These are phyloP conservation scores for Pulveroboletus sp. DNA, from an alignment of 768 basidiomycete genomes.

Conservation along the genomic window DNA sequence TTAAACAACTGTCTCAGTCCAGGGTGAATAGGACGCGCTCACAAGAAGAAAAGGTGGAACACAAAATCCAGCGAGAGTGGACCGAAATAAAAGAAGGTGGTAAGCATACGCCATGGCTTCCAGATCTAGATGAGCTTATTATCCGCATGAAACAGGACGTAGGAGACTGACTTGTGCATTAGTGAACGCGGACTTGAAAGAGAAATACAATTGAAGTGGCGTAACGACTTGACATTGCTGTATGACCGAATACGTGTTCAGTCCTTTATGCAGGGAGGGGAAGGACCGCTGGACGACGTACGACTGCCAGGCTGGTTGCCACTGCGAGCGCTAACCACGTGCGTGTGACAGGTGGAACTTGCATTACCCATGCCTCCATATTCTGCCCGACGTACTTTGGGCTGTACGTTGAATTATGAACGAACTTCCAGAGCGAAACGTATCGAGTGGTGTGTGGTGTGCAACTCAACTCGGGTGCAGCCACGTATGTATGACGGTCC, in stretches of 20 bases:
- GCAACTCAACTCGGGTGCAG: neutral
- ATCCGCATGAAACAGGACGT: neutral
- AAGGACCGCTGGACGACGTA: constrained; percentile 48
- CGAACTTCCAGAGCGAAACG: neutral
- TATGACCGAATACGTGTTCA: constrained; percentile 4
- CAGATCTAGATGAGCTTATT: constrained; percentile 12
- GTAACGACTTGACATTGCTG: constrained; percentile 93
- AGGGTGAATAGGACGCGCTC: constrained; percentile 30
- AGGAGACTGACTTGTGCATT: constrained; percentile 57
- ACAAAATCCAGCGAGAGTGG: constrained; percentile 89
- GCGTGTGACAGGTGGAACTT: constrained; percentile 89
- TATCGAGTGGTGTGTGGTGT: neutral
- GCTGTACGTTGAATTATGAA: neutral
- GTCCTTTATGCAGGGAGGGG: neutral
- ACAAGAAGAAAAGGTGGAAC: constrained; percentile 99
- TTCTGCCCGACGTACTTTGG: constrained; percentile 5
- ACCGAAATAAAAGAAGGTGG: constrained; percentile 97
- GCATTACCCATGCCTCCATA: constrained; percentile 89
- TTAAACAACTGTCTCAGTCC: neutral
- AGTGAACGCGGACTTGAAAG: constrained; percentile 76
- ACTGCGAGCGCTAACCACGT: constrained; percentile 80
- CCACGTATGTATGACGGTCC: no score
- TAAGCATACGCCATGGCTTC: constrained; percentile 82
- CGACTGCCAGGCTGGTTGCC: constrained; percentile 79
- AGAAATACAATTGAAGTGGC: constrained; percentile 90